Conservation (phyloP, 2,329 filamentous ascomycete genomes). For the Monilinia laxa region DNA sequence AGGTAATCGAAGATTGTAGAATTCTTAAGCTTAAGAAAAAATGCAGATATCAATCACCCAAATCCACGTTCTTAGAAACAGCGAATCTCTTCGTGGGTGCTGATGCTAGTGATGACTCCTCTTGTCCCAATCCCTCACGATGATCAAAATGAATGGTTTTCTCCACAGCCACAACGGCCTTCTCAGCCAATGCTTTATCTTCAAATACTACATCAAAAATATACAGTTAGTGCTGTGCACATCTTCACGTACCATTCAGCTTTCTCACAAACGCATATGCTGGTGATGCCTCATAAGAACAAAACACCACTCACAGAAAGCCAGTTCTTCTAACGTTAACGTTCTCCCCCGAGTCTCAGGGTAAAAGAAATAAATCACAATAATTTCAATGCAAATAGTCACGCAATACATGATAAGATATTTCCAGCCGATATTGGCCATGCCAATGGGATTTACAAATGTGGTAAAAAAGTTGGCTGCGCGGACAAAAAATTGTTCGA, state of each 20-base stretch:
- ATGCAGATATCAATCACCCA: neutral
- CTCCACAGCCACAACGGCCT: conserved; percentile 42
- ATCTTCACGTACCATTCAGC: neutral
- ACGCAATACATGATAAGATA: conserved; percentile 45
- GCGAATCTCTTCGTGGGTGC: neutral
- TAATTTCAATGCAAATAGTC: conserved; percentile 45
- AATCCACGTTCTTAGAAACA: neutral
- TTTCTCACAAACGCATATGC: too few species aligned
- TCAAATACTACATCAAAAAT: conserved; percentile 40
- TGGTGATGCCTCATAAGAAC: neutral
- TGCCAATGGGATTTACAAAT: conserved; percentile 48
- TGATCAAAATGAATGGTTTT: conserved; percentile 39
- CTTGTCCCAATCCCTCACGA: conserved; percentile 1
- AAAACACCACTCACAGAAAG: conserved; percentile 43
- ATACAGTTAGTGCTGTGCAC: neutral
- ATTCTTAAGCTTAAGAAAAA: neutral
- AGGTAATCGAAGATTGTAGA: neutral
- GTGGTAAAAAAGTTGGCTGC: conserved; percentile 40
- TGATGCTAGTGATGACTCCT: neutral
- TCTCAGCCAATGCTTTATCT: conserved; percentile 41
- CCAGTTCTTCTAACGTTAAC: conserved; percentile 47
- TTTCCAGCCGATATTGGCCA: conserved; percentile 35
- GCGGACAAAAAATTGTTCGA: conserved; percentile 42
- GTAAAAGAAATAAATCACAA: conserved; percentile 47
- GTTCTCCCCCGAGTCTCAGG: conserved; percentile 46